Percentiles rank a stretch among this genome's conserved stretches.
phyloP scores from a whole-genome alignment of 2,329 filamentous ascomycete species.

The Amauroascus niger region DNA sequence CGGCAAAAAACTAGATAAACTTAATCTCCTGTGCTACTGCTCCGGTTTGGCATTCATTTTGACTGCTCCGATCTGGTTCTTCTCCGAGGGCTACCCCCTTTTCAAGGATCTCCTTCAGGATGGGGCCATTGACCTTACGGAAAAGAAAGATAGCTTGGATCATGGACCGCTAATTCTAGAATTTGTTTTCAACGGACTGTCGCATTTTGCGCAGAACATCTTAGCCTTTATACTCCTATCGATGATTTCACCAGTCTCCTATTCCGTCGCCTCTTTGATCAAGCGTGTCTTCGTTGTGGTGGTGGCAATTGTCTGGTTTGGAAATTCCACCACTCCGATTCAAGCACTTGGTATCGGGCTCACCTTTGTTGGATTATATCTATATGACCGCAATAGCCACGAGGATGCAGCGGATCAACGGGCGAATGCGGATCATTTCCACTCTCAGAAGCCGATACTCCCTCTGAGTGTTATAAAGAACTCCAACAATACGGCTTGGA shows the following conservation, averaged over 20 bases:
- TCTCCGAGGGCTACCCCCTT: constrained; percentile 72
- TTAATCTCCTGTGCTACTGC: constrained; percentile 95
- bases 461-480: constrained; percentile 49
- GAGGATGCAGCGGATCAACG: constrained; percentile 78
- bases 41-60: constrained; percentile 83
- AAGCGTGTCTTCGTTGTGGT: constrained; percentile 97
- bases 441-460: constrained; percentile 53
- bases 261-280: constrained; percentile 89
- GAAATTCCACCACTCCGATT: constrained; percentile 70
- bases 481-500: constrained; percentile 30
- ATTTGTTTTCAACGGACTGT: constrained; percentile 92
- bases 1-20: constrained; percentile 80
- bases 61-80: constrained; percentile 85
- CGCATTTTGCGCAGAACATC: constrained; percentile 94
- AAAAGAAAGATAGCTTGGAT: constrained; percentile 63
- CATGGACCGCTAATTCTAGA: constrained; percentile 59
- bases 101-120: constrained; percentile 70
- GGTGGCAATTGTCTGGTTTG: constrained; percentile 92
- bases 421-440: constrained; percentile 54
- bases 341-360: constrained; percentile 79
- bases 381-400: constrained; percentile 88
- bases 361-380: constrained; percentile 84
- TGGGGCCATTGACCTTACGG: constrained; percentile 65
- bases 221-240: constrained; percentile 86
- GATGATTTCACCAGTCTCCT: constrained; percentile 90